phyloP scores from a whole-genome alignment of 345 rosid genomes.

The Lagerstroemia speciosa region DNA sequence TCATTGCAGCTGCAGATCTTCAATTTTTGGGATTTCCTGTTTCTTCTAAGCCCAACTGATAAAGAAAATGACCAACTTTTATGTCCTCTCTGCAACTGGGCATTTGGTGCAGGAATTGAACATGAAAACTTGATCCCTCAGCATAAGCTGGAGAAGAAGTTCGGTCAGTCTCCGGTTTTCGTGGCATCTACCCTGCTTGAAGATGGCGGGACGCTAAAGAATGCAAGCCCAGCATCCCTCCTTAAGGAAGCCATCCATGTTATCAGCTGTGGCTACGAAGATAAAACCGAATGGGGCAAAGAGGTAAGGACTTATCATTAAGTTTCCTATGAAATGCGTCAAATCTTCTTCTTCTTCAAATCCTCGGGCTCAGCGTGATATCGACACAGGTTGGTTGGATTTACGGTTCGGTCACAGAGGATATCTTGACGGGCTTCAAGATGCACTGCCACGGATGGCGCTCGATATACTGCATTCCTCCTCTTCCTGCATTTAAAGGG shows the following conservation, averaged over 20 bases:
- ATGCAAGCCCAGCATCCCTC: conserved; percentile 46
- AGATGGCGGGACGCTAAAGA: conserved; percentile 43
- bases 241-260: conserved; percentile 75
- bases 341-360: neutral
- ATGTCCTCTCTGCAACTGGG: too few relatives aligned
- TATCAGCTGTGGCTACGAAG: conserved; percentile 64
- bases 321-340: neutral
- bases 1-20: neutral
- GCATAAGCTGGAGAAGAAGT: conserved; percentile 52
- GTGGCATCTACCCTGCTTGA: conserved; percentile 45
- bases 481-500: conserved; percentile 55
- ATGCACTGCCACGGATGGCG: conserved; percentile 82
- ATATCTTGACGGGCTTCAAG: conserved; percentile 66
- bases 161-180: conserved; percentile 62
- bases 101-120: conserved; percentile 20
- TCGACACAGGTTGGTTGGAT: conserved; percentile 49
- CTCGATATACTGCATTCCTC: conserved; percentile 55
- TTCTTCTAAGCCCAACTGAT: conserved; percentile 2
- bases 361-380: neutral
- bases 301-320: conserved; percentile 34
- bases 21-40: neutral
- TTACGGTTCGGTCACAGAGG: conserved; percentile 59
- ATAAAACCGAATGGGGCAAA: conserved; percentile 74
- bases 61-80: too few relatives aligned
- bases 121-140: conserved; percentile 18